These are phyloP conservation scores for Vanrija humicola DNA, from an alignment of 1,284 basidiomycete genomes.

Conservation along the genomic window DNA sequence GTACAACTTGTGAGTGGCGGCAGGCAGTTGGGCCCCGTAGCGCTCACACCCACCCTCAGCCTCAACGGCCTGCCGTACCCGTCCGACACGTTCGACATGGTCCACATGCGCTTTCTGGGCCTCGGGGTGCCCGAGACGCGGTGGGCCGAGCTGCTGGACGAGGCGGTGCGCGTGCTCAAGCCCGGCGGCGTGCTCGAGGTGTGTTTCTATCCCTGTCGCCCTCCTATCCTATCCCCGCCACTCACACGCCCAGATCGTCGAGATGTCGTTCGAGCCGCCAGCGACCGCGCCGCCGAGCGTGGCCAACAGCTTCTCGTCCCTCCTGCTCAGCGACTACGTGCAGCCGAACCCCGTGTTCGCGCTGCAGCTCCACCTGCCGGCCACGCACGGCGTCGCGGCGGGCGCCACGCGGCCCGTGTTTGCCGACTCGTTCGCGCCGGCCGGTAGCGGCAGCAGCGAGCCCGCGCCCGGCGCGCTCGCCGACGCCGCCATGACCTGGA, in stretches of 20 bases:
- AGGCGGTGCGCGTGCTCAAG: constrained; percentile 42
- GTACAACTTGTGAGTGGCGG: constrained; percentile 47
- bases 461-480: constrained; percentile 20
- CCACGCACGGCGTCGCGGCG: constrained; percentile 8
- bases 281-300: constrained; percentile 20
- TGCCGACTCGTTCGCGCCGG: neutral
- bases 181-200: constrained; percentile 46
- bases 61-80: constrained; percentile 43
- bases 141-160: constrained; percentile 43
- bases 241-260: constrained; percentile 36
- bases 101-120: constrained; percentile 45
- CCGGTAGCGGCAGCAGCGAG: neutral
- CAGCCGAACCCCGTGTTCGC: constrained; percentile 32
- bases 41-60: constrained; percentile 28
- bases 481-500: constrained; percentile 32
- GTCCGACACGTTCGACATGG: constrained; percentile 44
- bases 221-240: neutral
- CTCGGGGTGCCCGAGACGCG: constrained; percentile 44
- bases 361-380: constrained; percentile 32
- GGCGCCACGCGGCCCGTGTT: constrained; percentile 6
- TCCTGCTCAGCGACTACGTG: constrained; percentile 36
- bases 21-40: too few species aligned
- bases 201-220: too few species aligned
- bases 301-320: constrained; percentile 30
- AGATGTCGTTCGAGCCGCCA: constrained; percentile 38